A percentile compares a stretch with the other conserved stretches of the same genome.
phyloP scores from a whole-genome alignment of 1,284 basidiomycete species.

The Coriolopsis trogii region DNA sequence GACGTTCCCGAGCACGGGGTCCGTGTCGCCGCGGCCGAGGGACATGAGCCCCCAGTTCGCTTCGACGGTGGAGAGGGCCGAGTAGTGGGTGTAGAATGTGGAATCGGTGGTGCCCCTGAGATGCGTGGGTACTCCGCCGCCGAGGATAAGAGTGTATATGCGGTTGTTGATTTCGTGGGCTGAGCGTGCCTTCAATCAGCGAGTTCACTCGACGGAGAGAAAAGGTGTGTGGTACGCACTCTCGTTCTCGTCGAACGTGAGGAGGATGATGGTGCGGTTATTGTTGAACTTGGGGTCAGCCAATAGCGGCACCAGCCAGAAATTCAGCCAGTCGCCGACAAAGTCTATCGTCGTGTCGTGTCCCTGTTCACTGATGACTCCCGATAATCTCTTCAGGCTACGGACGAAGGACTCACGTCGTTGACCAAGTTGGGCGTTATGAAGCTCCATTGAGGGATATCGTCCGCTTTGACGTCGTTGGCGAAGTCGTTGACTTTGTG shows the following conservation, averaged over 20 bases:
- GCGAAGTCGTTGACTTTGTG: slow-evolving; percentile 54
- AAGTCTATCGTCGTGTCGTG: slow-evolving; percentile 64
- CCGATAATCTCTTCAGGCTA: not conserved
- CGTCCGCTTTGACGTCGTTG: slow-evolving; percentile 51
- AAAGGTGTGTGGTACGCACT: slow-evolving; percentile 38
- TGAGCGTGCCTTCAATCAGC: slow-evolving; percentile 38
- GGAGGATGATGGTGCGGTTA: slow-evolving; percentile 53
- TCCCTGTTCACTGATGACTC: slow-evolving; percentile 13
- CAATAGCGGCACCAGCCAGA: slow-evolving; percentile 59
- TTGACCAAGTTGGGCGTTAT: slow-evolving; percentile 67
- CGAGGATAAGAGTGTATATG: slow-evolving; percentile 53
- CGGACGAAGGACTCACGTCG: slow-evolving; percentile 38
- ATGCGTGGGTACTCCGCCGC: slow-evolving; percentile 49
- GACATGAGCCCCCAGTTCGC: slow-evolving; percentile 66
- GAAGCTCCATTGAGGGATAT: slow-evolving; percentile 63
- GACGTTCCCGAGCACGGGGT: slow-evolving; percentile 52
- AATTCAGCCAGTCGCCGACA: slow-evolving; percentile 50
- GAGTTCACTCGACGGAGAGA: slow-evolving; percentile 28
- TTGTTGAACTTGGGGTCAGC: slow-evolving; percentile 49
- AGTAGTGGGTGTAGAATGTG: slow-evolving; percentile 71
- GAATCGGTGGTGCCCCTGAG: slow-evolving; percentile 50
- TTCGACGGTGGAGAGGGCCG: slow-evolving; percentile 58
- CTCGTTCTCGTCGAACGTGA: slow-evolving; percentile 63
- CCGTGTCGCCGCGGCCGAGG: slow-evolving; percentile 59
- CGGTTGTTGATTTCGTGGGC: slow-evolving; percentile 47